phyloP scores from a whole-genome alignment of 495 filamentous ascomycete species.

The Neurospora sp. region DNA sequence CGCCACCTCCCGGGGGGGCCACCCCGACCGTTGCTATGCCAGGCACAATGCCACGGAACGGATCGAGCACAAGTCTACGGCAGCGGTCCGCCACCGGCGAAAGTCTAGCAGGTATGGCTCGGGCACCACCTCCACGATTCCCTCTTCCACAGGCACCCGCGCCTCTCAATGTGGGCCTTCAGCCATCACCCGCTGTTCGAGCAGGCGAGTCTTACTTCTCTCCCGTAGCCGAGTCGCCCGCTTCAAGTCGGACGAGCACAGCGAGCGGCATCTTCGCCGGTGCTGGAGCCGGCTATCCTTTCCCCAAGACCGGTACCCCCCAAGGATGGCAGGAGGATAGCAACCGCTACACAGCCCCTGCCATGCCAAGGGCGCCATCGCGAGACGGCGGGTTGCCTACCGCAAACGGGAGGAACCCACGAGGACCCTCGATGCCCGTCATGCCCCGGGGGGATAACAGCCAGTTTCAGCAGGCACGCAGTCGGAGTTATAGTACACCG shows the following conservation, averaged over 20 bases:
- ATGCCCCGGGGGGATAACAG: conserved; percentile 48
- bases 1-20: conserved; percentile 10
- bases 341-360: conserved; percentile 80
- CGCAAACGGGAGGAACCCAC: conserved; percentile 51
- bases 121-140: conserved; percentile 57
- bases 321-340: conserved; percentile 56
- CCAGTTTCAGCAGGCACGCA: conserved; percentile 47
- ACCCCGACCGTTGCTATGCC: conserved; percentile 10
- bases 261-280: conserved; percentile 49
- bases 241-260: conserved; percentile 67
- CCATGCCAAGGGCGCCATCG: conserved; percentile 66
- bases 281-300: conserved; percentile 52
- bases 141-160: conserved; percentile 49
- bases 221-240: conserved; percentile 72
- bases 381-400: conserved; percentile 53
- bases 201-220: conserved; percentile 80
- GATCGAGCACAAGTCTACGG: conserved; percentile 69
- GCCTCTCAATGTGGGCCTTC: conserved; percentile 48
- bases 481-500: conserved; percentile 52
- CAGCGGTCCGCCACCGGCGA: conserved; percentile 72
- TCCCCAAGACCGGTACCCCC: conserved; percentile 63
- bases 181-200: conserved; percentile 38
- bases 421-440: conserved; percentile 74
- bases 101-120: conserved; percentile 40
- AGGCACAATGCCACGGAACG: conserved; percentile 60